Percentiles rank a stretch among this genome's conserved stretches.
These are phyloP conservation scores for Solanum paucissectum DNA, from an alignment of 257 asterid genomes.

Conservation along the genomic window DNA sequence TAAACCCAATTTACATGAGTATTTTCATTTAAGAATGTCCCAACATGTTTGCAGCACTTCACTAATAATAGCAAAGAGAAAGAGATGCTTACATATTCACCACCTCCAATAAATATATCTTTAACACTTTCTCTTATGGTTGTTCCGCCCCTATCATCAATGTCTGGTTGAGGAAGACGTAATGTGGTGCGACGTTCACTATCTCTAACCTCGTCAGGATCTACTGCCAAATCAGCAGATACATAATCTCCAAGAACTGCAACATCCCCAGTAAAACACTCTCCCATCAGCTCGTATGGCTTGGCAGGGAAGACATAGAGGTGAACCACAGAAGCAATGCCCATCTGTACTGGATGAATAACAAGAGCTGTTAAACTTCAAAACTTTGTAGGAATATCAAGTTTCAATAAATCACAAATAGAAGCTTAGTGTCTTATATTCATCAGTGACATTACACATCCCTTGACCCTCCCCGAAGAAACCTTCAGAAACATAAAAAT, in stretches of 20 bases:
- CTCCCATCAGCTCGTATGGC: slow-evolving; percentile 92
- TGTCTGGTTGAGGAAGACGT: slow-evolving; percentile 81
- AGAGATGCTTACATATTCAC: slow-evolving; percentile 72
- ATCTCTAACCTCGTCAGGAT: slow-evolving; percentile 96
- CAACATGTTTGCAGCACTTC: not conserved
- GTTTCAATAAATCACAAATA: not conserved
- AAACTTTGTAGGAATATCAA: not conserved
- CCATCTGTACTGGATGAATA: slow-evolving; percentile 97
- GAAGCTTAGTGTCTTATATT: not conserved
- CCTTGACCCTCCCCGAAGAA: not conserved
- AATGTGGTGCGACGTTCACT: slow-evolving; percentile 86
- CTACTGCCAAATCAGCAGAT: slow-evolving; percentile 80
- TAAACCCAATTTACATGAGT: not conserved
- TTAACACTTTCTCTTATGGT: slow-evolving; percentile 83
- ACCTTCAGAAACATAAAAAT: not conserved
- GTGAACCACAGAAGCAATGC: slow-evolving; percentile 84
- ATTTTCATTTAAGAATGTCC: not conserved
- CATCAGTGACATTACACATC: not conserved
- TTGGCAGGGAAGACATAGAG: slow-evolving; percentile 95
- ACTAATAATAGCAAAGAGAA: not conserved
- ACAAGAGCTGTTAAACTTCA: slow-evolving; percentile 37
- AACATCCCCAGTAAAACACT: slow-evolving; percentile 61
- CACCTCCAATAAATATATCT: slow-evolving; percentile 82
- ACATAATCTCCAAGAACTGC: slow-evolving; percentile 96
- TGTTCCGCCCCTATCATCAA: slow-evolving; percentile 49